Evolutionary conservation across 257 asterid genomes (phyloP).

Genomic region (Plantago ovata): DNA sequence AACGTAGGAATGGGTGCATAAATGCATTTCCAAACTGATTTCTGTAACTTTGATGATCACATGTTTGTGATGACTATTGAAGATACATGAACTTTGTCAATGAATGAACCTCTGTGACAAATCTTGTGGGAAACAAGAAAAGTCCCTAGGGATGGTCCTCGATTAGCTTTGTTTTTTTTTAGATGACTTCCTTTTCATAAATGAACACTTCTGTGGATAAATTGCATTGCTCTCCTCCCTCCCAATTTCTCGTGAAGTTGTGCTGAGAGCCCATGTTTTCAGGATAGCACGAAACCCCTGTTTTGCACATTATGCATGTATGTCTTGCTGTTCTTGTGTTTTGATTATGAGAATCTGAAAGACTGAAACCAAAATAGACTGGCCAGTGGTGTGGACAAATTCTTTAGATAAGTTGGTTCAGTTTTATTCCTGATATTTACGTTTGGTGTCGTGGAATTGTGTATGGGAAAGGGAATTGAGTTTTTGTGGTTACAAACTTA

Average conservation of each 20-base stretch:
- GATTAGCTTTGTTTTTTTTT: neutral
- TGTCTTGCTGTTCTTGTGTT: neutral
- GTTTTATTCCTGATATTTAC: neutral
- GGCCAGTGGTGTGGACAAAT: neutral
- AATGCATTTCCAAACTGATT: neutral
- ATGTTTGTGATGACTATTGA: neutral
- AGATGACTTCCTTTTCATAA: neutral
- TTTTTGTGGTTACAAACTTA: slow-evolving; percentile 4
- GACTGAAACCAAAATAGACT: too few relatives aligned
- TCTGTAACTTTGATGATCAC: neutral
- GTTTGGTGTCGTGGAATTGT: neutral
- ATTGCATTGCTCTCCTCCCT: too few relatives aligned
- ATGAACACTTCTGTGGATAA: neutral
- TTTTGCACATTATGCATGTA: neutral
- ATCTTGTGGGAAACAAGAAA: slow-evolving; percentile 5
- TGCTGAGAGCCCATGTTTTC: too few relatives aligned
- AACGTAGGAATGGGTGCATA: neutral
- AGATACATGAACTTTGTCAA: neutral
- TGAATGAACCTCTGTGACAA: neutral
- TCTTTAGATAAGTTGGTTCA: neutral
- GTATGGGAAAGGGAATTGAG: neutral
- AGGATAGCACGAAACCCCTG: too few relatives aligned
- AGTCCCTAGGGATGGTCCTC: neutral
- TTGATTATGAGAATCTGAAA: neutral
- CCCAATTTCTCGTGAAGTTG: neutral